A percentile compares a stretch with the other conserved stretches of the same genome.
Evolutionary conservation across 1,284 basidiomycete genomes (phyloP).

Genomic region (Takashimella tepidaria): DNA sequence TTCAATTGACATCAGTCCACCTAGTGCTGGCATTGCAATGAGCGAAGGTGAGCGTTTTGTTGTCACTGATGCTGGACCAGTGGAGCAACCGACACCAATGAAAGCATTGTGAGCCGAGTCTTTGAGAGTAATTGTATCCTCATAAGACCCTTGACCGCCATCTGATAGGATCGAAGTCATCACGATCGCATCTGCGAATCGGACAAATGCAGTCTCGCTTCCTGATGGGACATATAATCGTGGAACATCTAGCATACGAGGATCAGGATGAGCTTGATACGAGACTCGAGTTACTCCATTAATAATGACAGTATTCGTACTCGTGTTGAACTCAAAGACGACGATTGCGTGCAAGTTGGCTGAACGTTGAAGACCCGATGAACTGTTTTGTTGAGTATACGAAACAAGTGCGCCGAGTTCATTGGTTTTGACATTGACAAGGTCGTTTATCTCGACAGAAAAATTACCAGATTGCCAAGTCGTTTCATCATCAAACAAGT

Average conservation of each 20-base stretch:
- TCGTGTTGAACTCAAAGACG: conserved; percentile 22
- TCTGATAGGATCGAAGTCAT: conserved; percentile 31
- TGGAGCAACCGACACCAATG: conserved; percentile 29
- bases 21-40: conserved; percentile 33
- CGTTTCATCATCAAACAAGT: conserved; percentile 24
- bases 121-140: conserved; percentile 40
- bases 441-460: conserved; percentile 35
- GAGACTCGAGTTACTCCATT: conserved; percentile 28
- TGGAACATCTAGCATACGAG: conserved; percentile 45
- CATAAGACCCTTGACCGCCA: conserved; percentile 25
- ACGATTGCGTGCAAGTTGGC: conserved; percentile 34
- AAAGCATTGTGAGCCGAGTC: conserved; percentile 40
- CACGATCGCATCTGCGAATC: conserved; percentile 45
- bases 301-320: conserved; percentile 23
- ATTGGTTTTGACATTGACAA: conserved; percentile 24
- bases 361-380: conserved; percentile 11
- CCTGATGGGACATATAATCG: conserved; percentile 35
- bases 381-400: conserved; percentile 23
- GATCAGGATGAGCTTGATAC: conserved; percentile 43
- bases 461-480: conserved; percentile 23
- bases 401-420: conserved; percentile 39
- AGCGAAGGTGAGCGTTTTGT: conserved; percentile 21
- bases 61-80: background rate
- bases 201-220: conserved; percentile 42
- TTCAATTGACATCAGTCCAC: conserved; percentile 41